Conservation (phyloP, 2,329 filamentous ascomycete genomes). For the Didymella arachidicola region DNA sequence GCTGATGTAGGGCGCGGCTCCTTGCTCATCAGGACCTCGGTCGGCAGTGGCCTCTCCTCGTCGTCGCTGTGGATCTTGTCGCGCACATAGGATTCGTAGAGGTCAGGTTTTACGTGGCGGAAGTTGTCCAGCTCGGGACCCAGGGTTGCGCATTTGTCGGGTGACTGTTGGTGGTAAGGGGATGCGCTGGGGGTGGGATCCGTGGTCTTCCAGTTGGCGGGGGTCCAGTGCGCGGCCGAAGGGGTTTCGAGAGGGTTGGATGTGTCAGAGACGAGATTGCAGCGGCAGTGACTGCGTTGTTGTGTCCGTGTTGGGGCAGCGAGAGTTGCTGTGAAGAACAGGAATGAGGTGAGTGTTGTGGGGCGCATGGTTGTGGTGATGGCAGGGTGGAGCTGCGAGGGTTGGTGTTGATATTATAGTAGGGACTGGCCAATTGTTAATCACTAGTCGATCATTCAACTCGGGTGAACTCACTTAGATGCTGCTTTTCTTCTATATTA, state of each 20-base stretch:
- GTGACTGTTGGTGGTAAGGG: slow-evolving; percentile 8
- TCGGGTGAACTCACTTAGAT: slow-evolving; percentile 1
- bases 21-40: slow-evolving; percentile 30
- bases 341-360: slow-evolving; percentile 27
- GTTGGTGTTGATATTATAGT: background rate
- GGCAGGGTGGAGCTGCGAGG: background rate
- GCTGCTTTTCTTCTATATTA: background rate
- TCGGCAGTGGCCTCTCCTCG: slow-evolving; percentile 28
- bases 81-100: slow-evolving; percentile 37
- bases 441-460: background rate
- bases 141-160: slow-evolving; percentile 34
- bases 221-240: slow-evolving; percentile 32
- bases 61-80: slow-evolving; percentile 9
- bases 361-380: slow-evolving; percentile 13
- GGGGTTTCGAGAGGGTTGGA: slow-evolving; percentile 28
- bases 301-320: slow-evolving; percentile 29
- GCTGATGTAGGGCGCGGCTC: slow-evolving; percentile 17
- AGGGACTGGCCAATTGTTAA: slow-evolving; percentile 4
- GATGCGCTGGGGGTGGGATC: slow-evolving; percentile 27
- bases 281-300: slow-evolving; percentile 42
- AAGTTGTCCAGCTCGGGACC: slow-evolving; percentile 40
- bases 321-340: slow-evolving; percentile 23
- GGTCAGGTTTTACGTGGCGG: slow-evolving; percentile 33
- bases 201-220: slow-evolving; percentile 17
- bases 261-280: slow-evolving; percentile 33